These are phyloP conservation scores for Talaromyces liani DNA, from an alignment of 495 filamentous ascomycete genomes.

Conservation along the genomic window DNA sequence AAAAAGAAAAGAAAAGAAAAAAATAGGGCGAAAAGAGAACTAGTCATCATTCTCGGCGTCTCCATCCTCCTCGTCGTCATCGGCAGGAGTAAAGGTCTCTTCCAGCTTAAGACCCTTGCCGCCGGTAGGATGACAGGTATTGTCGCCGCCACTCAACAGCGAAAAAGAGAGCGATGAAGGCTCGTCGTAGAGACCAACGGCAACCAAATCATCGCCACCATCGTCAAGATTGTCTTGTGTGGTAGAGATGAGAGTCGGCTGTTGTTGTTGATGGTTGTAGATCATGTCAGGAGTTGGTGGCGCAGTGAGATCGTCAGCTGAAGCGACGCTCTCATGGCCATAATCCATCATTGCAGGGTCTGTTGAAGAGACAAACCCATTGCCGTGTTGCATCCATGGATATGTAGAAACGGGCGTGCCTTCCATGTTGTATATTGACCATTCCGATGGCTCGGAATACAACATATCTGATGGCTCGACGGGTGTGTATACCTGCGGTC, in stretches of 20 bases:
- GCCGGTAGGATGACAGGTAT: constrained; percentile 33
- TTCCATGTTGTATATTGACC: not conserved
- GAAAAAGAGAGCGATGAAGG: constrained; percentile 41
- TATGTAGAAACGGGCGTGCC: not conserved
- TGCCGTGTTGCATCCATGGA: constrained; percentile 4
- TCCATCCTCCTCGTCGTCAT: constrained; percentile 52
- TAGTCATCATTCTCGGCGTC: constrained; percentile 36
- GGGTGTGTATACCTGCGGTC: constrained; percentile 2
- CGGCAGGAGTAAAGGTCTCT: constrained; percentile 73
- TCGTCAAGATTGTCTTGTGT: constrained; percentile 16
- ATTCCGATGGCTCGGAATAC: not conserved
- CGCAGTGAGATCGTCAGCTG: constrained; percentile 31
- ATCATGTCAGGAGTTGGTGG: constrained; percentile 56
- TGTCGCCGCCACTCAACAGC: constrained; percentile 32
- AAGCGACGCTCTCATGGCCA: constrained; percentile 33
- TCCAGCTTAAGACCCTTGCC: constrained; percentile 78
- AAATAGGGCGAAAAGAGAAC: not conserved
- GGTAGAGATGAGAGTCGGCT: not conserved
- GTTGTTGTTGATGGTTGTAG: constrained; percentile 21
- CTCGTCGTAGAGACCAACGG: constrained; percentile 75
- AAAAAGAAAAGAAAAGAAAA: too few relatives aligned
- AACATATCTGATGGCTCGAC: constrained; percentile 1
- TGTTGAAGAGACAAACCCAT: not conserved
- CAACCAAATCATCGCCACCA: constrained; percentile 64
- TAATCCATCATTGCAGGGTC: constrained; percentile 18